These are phyloP conservation scores for Glycine soja DNA, from an alignment of 306 rosid species.

Conservation along the genomic window DNA sequence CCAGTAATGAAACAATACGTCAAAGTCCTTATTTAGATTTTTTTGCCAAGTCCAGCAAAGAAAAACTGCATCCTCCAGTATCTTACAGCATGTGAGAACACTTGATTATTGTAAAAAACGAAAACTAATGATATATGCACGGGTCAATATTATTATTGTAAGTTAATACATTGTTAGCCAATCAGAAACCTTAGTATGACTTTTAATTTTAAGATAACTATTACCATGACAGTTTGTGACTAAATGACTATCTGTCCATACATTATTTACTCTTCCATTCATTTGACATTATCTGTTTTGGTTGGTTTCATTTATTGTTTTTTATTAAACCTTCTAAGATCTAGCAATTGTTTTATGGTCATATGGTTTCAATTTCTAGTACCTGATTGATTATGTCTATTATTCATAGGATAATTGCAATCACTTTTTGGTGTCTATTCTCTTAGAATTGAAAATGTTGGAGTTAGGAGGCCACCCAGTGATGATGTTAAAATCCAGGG, in stretches of 20 bases:
- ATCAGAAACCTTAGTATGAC: neutral
- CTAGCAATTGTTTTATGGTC: conserved; percentile 2
- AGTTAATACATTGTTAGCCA: neutral
- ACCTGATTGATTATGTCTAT: conserved; percentile 10
- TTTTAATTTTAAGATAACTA: neutral
- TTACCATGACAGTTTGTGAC: neutral
- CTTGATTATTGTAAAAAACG: too few species aligned
- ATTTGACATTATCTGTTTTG: neutral
- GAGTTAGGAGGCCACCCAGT: conserved; percentile 86
- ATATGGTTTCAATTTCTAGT: conserved; percentile 36
- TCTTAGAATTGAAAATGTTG: conserved; percentile 82
- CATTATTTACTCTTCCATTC: neutral
- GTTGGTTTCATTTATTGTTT: conserved; percentile 2
- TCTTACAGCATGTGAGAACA: too few species aligned
- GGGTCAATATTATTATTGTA: neutral
- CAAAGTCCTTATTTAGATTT: too few species aligned
- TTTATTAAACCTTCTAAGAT: neutral
- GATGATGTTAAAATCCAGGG: conserved; percentile 95
- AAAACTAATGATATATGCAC: too few species aligned
- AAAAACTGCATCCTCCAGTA: too few species aligned
- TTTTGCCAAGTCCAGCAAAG: too few species aligned
- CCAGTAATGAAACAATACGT: too few species aligned
- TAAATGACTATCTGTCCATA: neutral
- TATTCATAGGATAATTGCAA: conserved; percentile 78
- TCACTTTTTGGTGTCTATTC: conserved; percentile 85